phyloP scores from a whole-genome alignment of 176 grass and related monocot genomes.

The Saccharum spontaneum region DNA sequence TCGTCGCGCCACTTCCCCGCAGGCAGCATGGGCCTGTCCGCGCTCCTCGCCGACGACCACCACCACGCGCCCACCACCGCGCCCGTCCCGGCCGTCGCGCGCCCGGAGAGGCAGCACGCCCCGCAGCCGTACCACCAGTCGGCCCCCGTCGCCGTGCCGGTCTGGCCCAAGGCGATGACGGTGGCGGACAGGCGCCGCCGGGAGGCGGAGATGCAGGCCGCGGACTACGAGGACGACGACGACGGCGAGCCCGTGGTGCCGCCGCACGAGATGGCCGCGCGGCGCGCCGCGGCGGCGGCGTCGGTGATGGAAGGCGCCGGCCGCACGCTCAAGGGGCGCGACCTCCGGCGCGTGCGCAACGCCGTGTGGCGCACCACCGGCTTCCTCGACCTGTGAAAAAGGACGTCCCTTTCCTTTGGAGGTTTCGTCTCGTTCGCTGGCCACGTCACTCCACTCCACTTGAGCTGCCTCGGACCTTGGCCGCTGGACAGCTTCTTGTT shows the following conservation, averaged over 20 bases:
- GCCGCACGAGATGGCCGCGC: conserved; percentile 64
- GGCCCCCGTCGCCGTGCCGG: conserved; percentile 67
- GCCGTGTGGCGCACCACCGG: conserved; percentile 80
- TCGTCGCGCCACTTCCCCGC: conserved; percentile 42
- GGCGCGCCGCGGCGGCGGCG: conserved; percentile 50
- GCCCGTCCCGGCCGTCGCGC: conserved; percentile 18
- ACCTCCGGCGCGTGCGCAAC: conserved; percentile 80
- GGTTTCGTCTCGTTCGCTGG: conserved; percentile 1
- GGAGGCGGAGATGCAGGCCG: conserved; percentile 24
- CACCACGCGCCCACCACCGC: not conserved
- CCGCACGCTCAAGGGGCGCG: conserved; percentile 76
- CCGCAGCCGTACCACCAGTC: conserved; percentile 56
- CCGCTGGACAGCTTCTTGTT: not conserved
- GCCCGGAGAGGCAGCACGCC: conserved; percentile 26
- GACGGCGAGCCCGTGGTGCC: conserved; percentile 57
- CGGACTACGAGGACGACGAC: not conserved
- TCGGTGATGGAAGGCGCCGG: conserved; percentile 80
- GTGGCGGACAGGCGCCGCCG: conserved; percentile 15
- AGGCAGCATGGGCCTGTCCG: conserved; percentile 49
- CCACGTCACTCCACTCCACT: conserved; percentile 12
- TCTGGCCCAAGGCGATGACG: conserved; percentile 47
- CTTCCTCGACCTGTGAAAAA: conserved; percentile 79
- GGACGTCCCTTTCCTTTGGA: conserved; percentile 41
- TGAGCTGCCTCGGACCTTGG: not conserved
- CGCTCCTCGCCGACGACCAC: conserved; percentile 49